A percentile compares a stretch with the other conserved stretches of the same genome.
These are phyloP conservation scores for Trichoderma atrobrunneum DNA, from an alignment of 2,329 filamentous ascomycete genomes.

Conservation along the genomic window DNA sequence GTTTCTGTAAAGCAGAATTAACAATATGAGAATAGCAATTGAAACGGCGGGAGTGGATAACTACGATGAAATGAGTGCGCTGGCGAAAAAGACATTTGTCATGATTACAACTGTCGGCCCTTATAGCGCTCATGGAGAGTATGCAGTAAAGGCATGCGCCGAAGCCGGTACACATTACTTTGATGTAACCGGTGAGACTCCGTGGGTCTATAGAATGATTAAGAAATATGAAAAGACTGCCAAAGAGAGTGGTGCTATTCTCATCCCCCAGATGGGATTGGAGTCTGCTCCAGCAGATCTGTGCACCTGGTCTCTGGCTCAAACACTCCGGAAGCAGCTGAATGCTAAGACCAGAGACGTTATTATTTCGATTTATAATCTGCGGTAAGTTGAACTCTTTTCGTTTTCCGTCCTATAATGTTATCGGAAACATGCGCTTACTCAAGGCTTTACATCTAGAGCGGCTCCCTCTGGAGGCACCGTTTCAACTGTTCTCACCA, in stretches of 20 bases:
- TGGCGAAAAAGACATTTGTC: constrained; percentile 56
- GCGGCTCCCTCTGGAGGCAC: constrained; percentile 61
- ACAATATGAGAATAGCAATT: constrained; percentile 39
- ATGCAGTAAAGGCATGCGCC: constrained; percentile 59
- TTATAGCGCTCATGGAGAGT: constrained; percentile 55
- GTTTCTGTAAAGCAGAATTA: no score
- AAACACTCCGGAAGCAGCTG: constrained; percentile 49
- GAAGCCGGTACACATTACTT: constrained; percentile 63
- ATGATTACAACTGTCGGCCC: constrained; percentile 60
- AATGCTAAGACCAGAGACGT: constrained; percentile 52
- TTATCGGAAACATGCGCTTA: neutral
- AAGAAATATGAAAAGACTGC: constrained; percentile 55
- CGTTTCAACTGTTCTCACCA: constrained; percentile 61
- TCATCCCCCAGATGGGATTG: constrained; percentile 61
- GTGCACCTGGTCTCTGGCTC: constrained; percentile 52
- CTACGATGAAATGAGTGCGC: constrained; percentile 42
- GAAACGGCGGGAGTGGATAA: constrained; percentile 51
- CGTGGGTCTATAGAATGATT: constrained; percentile 59
- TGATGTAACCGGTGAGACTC: constrained; percentile 60
- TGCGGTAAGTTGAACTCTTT: constrained; percentile 35
- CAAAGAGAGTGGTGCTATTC: constrained; percentile 52
- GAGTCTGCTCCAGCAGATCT: constrained; percentile 63
- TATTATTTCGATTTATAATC: constrained; percentile 46
- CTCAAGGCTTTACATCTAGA: constrained; percentile 19
- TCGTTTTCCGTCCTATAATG: neutral